These are phyloP conservation scores for Yarrowia sp. DNA, from an alignment of 805 yeast genomes.

Conservation along the genomic window DNA sequence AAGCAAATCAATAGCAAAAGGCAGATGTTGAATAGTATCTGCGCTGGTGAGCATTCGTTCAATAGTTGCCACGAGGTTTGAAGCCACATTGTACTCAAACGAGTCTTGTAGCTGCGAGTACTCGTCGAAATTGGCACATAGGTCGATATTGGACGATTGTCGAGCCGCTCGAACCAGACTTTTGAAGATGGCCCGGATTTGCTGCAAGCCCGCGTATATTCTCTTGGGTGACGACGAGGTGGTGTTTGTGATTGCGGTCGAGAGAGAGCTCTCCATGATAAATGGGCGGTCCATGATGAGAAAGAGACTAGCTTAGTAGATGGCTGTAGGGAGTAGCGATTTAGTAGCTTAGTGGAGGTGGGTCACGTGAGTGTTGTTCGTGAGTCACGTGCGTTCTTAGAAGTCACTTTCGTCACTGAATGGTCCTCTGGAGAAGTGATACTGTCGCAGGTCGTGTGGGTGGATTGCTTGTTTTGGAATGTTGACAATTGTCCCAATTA, in stretches of 20 bases:
- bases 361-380: too few relatives aligned
- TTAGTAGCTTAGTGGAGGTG: not conserved
- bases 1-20: slow-evolving; percentile 42
- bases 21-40: slow-evolving; percentile 12
- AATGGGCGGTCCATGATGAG: not conserved
- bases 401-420: too few relatives aligned
- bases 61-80: slow-evolving; percentile 39
- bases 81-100: slow-evolving; percentile 52
- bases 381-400: too few relatives aligned
- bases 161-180: not conserved
- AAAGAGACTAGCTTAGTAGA: too few relatives aligned
- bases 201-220: slow-evolving; percentile 13
- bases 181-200: slow-evolving; percentile 9
- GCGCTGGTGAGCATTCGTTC: slow-evolving; percentile 27
- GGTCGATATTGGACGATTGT: not conserved
- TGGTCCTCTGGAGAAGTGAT: not conserved
- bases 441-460: slow-evolving; percentile 1
- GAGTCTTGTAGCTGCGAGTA: slow-evolving; percentile 45
- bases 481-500: slow-evolving; percentile 9
- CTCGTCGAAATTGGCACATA: slow-evolving; percentile 1
- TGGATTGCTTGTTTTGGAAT: not conserved
- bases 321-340: not conserved
- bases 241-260: slow-evolving; percentile 4
- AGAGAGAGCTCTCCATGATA: slow-evolving; percentile 21
- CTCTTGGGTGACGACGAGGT: slow-evolving; percentile 17